A percentile compares a stretch with the other conserved stretches of the same genome.
These are phyloP conservation scores for Zea mays DNA, from an alignment of 176 grass and related monocot genomes.

Conservation along the genomic window DNA sequence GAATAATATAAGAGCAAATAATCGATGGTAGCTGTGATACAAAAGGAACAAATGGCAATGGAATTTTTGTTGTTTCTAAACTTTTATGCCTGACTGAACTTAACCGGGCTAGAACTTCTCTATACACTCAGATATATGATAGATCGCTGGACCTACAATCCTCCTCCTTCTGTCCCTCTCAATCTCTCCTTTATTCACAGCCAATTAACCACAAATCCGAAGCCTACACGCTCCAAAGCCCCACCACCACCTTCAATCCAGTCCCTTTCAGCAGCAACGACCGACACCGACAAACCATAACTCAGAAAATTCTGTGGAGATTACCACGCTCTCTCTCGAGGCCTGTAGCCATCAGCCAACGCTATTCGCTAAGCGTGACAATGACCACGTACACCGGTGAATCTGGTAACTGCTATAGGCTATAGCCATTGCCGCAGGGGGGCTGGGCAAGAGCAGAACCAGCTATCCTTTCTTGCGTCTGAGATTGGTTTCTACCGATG, in stretches of 20 bases:
- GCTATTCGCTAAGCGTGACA: conserved; percentile 43
- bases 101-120: conserved; percentile 59
- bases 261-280: conserved; percentile 45
- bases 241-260: conserved; percentile 34
- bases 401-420: not conserved
- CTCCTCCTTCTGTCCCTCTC: conserved; percentile 54
- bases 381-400: conserved; percentile 41
- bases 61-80: conserved; percentile 49
- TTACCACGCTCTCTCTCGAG: conserved; percentile 18
- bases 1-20: conserved; percentile 48
- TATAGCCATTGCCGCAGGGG: not conserved
- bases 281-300: conserved; percentile 27
- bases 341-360: conserved; percentile 35
- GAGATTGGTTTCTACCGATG: conserved; percentile 44
- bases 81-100: conserved; percentile 61
- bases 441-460: conserved; percentile 26
- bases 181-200: conserved; percentile 88
- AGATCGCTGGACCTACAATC: conserved; percentile 68
- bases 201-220: conserved; percentile 58
- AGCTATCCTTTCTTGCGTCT: conserved; percentile 10
- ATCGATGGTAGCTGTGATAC: conserved; percentile 50
- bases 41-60: conserved; percentile 52
- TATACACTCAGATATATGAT: conserved; percentile 63
- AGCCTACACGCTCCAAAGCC: conserved; percentile 28
- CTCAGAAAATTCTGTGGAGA: conserved; percentile 27